Percentiles rank a stretch among this genome's conserved stretches.
These are phyloP conservation scores for Linnemannia elongata DNA, from an alignment of 192 early-diverging fungal species.

Conservation along the genomic window DNA sequence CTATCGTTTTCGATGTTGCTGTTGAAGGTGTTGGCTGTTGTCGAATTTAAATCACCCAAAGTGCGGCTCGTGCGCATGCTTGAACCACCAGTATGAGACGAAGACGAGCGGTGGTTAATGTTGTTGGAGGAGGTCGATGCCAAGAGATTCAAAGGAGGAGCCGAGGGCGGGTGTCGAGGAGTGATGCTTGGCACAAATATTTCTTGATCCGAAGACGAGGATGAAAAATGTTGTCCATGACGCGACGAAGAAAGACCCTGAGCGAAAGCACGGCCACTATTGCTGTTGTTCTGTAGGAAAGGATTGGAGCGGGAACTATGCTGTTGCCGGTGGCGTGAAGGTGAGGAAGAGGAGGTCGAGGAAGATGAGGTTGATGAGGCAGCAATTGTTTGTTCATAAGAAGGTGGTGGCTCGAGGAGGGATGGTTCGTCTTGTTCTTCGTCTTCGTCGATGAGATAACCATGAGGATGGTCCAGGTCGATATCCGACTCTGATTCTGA, in stretches of 20 bases:
- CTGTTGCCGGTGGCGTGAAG: not conserved
- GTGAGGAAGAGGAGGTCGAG: not conserved
- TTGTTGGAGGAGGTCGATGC: conserved; percentile 12
- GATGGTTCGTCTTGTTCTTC: not conserved
- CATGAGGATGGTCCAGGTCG: not conserved
- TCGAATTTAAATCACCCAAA: not conserved
- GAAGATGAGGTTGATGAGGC: not conserved
- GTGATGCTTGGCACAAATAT: conserved; percentile 7
- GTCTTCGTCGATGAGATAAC: not conserved
- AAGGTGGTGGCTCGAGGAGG: conserved; percentile 31
- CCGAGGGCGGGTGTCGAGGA: conserved; percentile 22
- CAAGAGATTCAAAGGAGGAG: conserved; percentile 38
- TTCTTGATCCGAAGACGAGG: not conserved
- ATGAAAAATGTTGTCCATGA: conserved; percentile 2
- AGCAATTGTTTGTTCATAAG: conserved; percentile 40
- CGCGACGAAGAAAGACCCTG: not conserved
- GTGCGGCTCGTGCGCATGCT: not conserved
- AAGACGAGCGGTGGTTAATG: not conserved
- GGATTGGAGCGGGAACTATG: conserved; percentile 11
- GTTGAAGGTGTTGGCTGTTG: not conserved
- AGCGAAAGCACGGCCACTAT: not conserved
- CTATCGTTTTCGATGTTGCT: not conserved
- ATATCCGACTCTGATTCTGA: not conserved
- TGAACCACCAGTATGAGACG: not conserved
- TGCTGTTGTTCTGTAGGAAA: not conserved